Evolutionary conservation across 768 basidiomycete genomes (phyloP).

Genomic region (Stropharia rugosoannulata): DNA sequence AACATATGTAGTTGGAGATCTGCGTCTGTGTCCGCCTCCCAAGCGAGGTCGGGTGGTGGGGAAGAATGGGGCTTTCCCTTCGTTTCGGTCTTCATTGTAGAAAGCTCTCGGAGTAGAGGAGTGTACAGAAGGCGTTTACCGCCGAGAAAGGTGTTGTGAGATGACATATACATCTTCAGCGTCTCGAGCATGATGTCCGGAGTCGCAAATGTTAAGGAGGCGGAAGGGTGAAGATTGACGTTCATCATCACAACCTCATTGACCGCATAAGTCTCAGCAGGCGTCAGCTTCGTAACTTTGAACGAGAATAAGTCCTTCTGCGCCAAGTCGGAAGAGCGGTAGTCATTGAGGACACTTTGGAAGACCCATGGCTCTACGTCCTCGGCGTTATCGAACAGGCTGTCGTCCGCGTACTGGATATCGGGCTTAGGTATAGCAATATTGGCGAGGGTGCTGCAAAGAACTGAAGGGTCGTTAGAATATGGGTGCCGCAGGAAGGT

Average conservation of each 20-base stretch:
- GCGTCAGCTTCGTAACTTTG: constrained; percentile 25
- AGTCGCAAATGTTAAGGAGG: constrained; percentile 25
- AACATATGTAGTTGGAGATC: constrained; percentile 16
- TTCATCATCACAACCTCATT: constrained; percentile 27
- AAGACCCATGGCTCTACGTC: constrained; percentile 5
- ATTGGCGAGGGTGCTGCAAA: constrained; percentile 23
- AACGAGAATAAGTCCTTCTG: constrained; percentile 27
- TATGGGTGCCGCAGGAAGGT: constrained; percentile 13
- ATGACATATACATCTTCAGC: constrained; percentile 15
- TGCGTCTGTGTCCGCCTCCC: constrained; percentile 11
- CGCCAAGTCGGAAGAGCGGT: constrained; percentile 18
- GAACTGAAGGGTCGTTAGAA: constrained; percentile 16
- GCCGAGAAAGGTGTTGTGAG: constrained; percentile 18
- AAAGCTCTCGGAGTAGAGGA: constrained; percentile 15
- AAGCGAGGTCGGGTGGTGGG: constrained; percentile 5
- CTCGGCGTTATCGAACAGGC: constrained; percentile 6
- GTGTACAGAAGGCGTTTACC: constrained; percentile 13
- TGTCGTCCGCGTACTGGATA: constrained; percentile 11
- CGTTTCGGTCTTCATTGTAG: neutral
- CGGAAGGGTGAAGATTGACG: constrained; percentile 17
- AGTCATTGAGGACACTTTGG: constrained; percentile 10
- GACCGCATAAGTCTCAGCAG: constrained; percentile 24
- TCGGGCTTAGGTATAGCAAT: constrained; percentile 17
- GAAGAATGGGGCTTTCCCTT: neutral
- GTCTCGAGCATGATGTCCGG: constrained; percentile 22